Evolutionary conservation across 208 protist genomes (phyloP), one percentile per base, ranked within the genome.

Genomic region (Tritrichomonas musculus): DNA sequence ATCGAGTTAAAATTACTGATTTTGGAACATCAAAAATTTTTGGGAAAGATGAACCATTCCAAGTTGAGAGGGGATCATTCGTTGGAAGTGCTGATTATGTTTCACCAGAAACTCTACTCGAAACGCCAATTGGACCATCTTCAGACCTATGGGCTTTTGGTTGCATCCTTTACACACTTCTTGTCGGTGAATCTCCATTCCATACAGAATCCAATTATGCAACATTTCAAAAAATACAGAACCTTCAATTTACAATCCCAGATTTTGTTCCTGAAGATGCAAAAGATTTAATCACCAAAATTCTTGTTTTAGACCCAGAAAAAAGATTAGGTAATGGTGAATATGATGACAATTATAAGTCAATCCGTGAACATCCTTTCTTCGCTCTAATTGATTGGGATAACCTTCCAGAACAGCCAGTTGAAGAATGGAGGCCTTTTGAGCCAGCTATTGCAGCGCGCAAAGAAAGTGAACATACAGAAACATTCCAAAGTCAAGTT

Each of bases 11-110:
- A 73, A 65, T 93, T 25, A 73, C 88, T 13, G 88, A 93, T 93
- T 93, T 93, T 93, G 88, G 88, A 5, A 88, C 77, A 53, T 25
- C 77, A 20, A 88, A 88, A 36, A 88, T 88, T 2, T 88, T 88
- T 17, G 41, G 27, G 1, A 17, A 44, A 57, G 47, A 57, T 60
- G n/a, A 88, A 11, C 27, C 25, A 33, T 88, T 88, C 17, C 13
- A 27, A 0, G 25, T 49, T 3, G 47, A 88, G 30, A 44, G 47
- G 1, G 77, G 77, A 20, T 88, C 77, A 0, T 88, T 88, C n/a
- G 77, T 88, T 53, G 77, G 77, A 14, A 88, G 77, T 36, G 77
- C 77, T 39, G 77, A 88, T 47, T 88, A 88, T 50, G 77, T 88
- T 53, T 88, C 27, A 2, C 77, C 77, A 41, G 77, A 88, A 57